A percentile compares a stretch with the other conserved stretches of the same genome.
phyloP scores from a whole-genome alignment of 129 eudicot genomes.

The Pittosporum tobira region DNA sequence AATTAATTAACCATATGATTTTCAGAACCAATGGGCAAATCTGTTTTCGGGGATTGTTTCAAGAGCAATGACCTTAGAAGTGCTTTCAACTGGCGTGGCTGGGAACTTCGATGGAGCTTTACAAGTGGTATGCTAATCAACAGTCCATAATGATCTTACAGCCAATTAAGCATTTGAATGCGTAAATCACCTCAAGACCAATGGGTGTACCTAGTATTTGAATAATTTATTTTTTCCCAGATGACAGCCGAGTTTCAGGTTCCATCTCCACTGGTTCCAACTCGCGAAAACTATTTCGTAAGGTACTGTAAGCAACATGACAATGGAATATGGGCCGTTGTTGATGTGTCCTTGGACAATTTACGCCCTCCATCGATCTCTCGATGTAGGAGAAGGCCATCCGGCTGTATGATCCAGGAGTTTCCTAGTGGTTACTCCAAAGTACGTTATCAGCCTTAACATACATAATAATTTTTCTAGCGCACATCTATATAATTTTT shows the following conservation, averaged over 20 bases:
- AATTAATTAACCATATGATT: background rate
- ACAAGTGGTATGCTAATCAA: slow-evolving; percentile 71
- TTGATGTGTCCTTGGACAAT: slow-evolving; percentile 88
- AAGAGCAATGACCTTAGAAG: slow-evolving; percentile 82
- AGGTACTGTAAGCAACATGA: slow-evolving; percentile 79
- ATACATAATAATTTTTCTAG: too few relatives aligned
- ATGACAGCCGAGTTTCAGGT: slow-evolving; percentile 98
- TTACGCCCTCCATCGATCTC: slow-evolving; percentile 44
- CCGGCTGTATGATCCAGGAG: slow-evolving; percentile 93
- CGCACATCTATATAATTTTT: background rate
- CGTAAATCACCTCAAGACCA: too few relatives aligned
- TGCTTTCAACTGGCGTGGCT: slow-evolving; percentile 87
- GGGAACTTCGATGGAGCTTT: slow-evolving; percentile 93
- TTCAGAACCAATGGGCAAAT: slow-evolving; percentile 84
- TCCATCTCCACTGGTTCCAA: slow-evolving; percentile 96
- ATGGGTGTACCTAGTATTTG: too few relatives aligned
- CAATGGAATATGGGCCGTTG: slow-evolving; percentile 87
- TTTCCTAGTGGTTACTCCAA: slow-evolving; percentile 87
- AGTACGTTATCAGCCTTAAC: too few relatives aligned
- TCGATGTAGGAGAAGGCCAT: slow-evolving; percentile 82
- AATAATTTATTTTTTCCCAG: slow-evolving; percentile 27
- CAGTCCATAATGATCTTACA: background rate
- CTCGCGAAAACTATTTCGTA: slow-evolving; percentile 81
- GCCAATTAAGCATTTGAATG: too few relatives aligned
- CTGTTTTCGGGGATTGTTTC: slow-evolving; percentile 86